Conservation (phyloP, 129 eudicot species). For the Centella asiatica region DNA sequence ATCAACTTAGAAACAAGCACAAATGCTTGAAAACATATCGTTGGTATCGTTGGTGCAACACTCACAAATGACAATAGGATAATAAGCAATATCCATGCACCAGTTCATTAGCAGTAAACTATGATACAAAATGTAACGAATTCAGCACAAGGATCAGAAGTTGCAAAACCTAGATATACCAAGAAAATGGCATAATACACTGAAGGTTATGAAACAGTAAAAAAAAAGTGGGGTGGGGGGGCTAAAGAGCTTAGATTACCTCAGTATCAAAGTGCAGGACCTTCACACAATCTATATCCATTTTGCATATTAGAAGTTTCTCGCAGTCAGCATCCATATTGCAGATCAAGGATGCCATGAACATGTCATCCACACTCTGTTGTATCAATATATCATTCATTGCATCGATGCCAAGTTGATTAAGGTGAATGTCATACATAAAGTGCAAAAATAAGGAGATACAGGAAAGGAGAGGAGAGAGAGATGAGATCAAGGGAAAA, state of each 20-base stretch:
- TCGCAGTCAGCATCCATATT: slow-evolving; percentile 70
- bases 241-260: slow-evolving; percentile 36
- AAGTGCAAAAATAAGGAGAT: neutral
- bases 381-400: slow-evolving; percentile 4
- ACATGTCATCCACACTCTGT: slow-evolving; percentile 72
- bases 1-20: neutral
- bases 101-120: no score
- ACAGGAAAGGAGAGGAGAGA: neutral
- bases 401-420: neutral
- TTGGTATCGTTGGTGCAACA: no score
- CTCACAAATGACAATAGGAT: no score
- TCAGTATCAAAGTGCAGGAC: slow-evolving; percentile 82
- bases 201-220: neutral
- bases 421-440: neutral
- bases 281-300: slow-evolving; percentile 87
- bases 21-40: neutral
- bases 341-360: slow-evolving; percentile 93
- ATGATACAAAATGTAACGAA: no score
- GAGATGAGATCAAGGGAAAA: no score
- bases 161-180: no score
- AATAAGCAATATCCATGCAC: no score
- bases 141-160: no score
- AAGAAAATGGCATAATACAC: slow-evolving; percentile 3
- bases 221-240: no score
- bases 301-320: slow-evolving; percentile 81